Evolutionary conservation across 1,284 basidiomycete genomes (phyloP), one percentile per base, ranked within the genome.

Genomic region (Malassezia nana): DNA sequence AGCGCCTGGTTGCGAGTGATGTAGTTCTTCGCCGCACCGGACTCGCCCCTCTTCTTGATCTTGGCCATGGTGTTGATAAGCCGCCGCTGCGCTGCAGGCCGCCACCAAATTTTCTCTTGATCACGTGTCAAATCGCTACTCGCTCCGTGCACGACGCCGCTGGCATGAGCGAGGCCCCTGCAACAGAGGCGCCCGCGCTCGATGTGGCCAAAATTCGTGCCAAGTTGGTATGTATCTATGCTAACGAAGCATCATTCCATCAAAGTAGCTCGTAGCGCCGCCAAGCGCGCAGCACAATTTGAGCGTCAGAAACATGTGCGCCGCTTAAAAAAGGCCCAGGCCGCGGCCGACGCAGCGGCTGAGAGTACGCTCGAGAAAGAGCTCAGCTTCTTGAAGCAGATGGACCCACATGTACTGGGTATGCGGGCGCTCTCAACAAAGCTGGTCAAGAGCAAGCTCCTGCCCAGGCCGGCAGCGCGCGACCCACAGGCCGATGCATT

Each of bases 1-100:
- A 77, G 66, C 12, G 76, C 66, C 57, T 85, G 79, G 57, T 89
- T 89, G 39, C 94, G 83, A 41, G 94, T 98, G 53, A 76, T 63
- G 60, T 76, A 77, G 70, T 77, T 64, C 77, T 92, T 98, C 57
- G 90, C 90, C 54, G 77, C 79, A 43, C 76, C 76, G 6, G 74
- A 64, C 58, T 74, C 87, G 75, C 91, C 90, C 75, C 86, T 89
- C 75, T 84, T 82, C 77, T 83, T 85, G 74, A 94, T 79, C 66
- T 87, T 86, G 62, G 86, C 90, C 90, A 95, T 94, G 18, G 46
- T 57, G 24, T 42, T 22, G 22, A 2, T 31, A n/a, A 26, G 15
- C 35, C 7, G 16, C 35, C 22, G n/a, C 8, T 12, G 12, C 39
- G 20, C n/a, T 38, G 31, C 43, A 32, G 9, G 18, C 24, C 33